Evolutionary conservation across 164 flowering plant species (phyloP).

Genomic region (Chimonanthus praecox): DNA sequence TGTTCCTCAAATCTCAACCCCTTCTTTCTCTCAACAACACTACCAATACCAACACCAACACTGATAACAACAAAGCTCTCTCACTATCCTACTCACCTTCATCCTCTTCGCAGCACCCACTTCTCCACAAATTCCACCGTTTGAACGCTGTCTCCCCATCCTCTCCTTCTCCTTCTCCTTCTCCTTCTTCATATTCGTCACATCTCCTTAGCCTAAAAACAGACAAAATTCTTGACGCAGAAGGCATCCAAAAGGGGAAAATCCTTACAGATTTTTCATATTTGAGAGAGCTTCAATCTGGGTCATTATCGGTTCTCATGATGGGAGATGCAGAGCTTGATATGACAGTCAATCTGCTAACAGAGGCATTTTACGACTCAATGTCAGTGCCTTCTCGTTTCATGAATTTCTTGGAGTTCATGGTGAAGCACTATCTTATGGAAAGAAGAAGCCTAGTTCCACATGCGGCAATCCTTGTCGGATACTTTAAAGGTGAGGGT

Average conservation of each 20-base stretch:
- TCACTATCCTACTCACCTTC: neutral
- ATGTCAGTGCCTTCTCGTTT: conserved; percentile 52
- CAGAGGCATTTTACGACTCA: conserved; percentile 80
- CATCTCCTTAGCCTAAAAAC: neutral
- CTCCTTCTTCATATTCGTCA: neutral
- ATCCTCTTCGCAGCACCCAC: neutral
- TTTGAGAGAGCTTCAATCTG: conserved; percentile 39
- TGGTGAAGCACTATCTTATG: conserved; percentile 76
- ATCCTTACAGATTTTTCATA: conserved; percentile 40
- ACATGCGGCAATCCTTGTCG: conserved; percentile 66
- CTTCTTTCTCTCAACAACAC: neutral
- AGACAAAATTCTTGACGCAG: conserved; percentile 31
- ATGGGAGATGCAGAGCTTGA: conserved; percentile 68
- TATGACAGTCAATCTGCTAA: conserved; percentile 44
- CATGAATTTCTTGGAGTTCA: conserved; percentile 41
- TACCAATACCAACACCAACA: too few relatives aligned
- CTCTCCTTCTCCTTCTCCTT: neutral
- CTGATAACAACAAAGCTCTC: neutral
- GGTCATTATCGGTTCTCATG: conserved; percentile 50
- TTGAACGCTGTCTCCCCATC: neutral
- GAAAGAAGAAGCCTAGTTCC: conserved; percentile 69
- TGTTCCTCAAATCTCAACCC: neutral
- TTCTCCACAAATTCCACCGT: neutral
- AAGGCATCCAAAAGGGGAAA: conserved; percentile 49
- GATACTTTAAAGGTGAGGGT: conserved; percentile 39